Evolutionary conservation across 2,329 filamentous ascomycete genomes (phyloP).

Genomic region (Calonectria pseudoturangicola): DNA sequence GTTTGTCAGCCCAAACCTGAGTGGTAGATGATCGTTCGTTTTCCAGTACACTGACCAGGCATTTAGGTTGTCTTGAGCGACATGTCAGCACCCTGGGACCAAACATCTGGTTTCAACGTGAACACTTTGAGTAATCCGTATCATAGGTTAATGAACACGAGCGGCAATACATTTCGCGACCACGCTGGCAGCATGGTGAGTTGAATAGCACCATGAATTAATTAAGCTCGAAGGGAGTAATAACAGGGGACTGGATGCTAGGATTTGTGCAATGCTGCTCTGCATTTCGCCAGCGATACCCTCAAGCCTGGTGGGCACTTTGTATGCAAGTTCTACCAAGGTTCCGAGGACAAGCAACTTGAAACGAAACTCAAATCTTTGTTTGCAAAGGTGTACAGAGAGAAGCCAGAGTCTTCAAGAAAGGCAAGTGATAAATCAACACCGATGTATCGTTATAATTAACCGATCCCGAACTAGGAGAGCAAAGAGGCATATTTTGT

Average conservation of each 20-base stretch:
- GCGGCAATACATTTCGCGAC: slow-evolving; percentile 89
- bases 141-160: slow-evolving; percentile 99
- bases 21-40: background rate
- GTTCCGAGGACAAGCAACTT: slow-evolving; percentile 86
- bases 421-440: slow-evolving; percentile 74
- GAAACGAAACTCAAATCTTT: slow-evolving; percentile 84
- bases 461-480: slow-evolving; percentile 53
- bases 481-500: slow-evolving; percentile 90
- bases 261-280: slow-evolving; percentile 92
- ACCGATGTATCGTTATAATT: background rate
- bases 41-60: slow-evolving; percentile 42
- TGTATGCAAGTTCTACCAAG: slow-evolving; percentile 98
- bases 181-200: slow-evolving; percentile 96
- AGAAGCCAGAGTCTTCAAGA: slow-evolving; percentile 94
- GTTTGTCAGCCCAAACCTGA: slow-evolving; percentile 61
- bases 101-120: slow-evolving; percentile 85
- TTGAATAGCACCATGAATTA: background rate
- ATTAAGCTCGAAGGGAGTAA: background rate
- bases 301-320: slow-evolving; percentile 90
- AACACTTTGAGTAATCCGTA: slow-evolving; percentile 97
- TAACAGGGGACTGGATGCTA: slow-evolving; percentile 60
- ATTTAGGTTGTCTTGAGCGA: slow-evolving; percentile 90
- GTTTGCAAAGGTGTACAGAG: slow-evolving; percentile 86
- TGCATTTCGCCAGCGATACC: slow-evolving; percentile 90
- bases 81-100: slow-evolving; percentile 98